Conservation (phyloP, 805 yeast genomes). For the Barnettozyma vustinii region DNA sequence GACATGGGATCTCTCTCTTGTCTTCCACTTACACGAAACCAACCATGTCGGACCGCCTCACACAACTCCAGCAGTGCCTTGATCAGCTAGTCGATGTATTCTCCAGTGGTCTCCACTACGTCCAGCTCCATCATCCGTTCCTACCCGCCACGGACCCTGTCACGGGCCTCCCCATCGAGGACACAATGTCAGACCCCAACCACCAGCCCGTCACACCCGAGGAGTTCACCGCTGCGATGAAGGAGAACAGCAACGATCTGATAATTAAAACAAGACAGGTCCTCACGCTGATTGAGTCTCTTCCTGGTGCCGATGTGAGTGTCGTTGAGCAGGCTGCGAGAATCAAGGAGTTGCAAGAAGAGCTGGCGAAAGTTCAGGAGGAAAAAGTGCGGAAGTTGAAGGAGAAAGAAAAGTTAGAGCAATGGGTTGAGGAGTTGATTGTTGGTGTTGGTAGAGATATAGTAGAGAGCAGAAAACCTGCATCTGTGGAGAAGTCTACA, state of each 20-base stretch:
- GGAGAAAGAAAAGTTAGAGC: constrained; percentile 58
- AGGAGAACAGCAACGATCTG: constrained; percentile 79
- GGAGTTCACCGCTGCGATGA: constrained; percentile 41
- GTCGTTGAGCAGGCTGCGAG: constrained; percentile 64
- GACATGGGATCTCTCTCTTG: too few species aligned
- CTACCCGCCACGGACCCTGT: constrained; percentile 33
- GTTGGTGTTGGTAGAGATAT: constrained; percentile 37
- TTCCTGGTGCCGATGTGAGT: constrained; percentile 90
- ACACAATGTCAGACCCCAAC: constrained; percentile 58
- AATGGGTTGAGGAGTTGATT: constrained; percentile 63
- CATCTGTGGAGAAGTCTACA: not conserved
- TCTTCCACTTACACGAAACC: too few species aligned
- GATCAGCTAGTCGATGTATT: constrained; percentile 78
- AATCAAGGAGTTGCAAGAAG: constrained; percentile 57
- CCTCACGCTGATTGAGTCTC: constrained; percentile 73
- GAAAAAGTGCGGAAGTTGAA: constrained; percentile 50
- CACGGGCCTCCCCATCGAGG: constrained; percentile 32
- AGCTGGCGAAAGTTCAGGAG: constrained; percentile 54
- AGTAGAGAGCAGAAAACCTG: constrained; percentile 23
- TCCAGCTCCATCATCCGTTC: constrained; percentile 70
- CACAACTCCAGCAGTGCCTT: constrained; percentile 83
- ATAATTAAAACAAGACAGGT: constrained; percentile 84
- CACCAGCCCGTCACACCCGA: constrained; percentile 45
- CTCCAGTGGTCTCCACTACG: constrained; percentile 71
- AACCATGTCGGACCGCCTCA: constrained; percentile 74